Evolutionary conservation across 1,139 yeast species (phyloP).

Genomic region (Blastobotrys persicus): DNA sequence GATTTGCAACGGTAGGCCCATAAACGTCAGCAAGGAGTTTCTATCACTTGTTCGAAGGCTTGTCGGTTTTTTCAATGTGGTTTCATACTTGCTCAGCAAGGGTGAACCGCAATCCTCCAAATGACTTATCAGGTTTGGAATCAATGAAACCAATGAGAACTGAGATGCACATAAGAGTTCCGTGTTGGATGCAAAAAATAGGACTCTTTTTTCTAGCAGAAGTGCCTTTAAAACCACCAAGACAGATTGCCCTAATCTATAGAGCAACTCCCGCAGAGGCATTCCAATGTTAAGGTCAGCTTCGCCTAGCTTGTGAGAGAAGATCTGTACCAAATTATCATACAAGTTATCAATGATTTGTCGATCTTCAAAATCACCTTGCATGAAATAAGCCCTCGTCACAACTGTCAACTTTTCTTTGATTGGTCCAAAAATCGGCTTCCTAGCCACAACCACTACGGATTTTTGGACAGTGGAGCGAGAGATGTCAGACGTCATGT

Average conservation of each 20-base stretch:
- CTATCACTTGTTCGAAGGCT: slow-evolving; percentile 77
- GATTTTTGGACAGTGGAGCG: slow-evolving; percentile 91
- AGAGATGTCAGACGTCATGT: slow-evolving; percentile 65
- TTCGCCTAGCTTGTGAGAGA: slow-evolving; percentile 43
- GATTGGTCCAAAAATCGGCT: slow-evolving; percentile 81
- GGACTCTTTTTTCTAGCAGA: slow-evolving; percentile 65
- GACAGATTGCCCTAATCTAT: slow-evolving; percentile 58
- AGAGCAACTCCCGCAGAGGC: slow-evolving; percentile 63
- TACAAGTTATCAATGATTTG: slow-evolving; percentile 66
- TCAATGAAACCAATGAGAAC: slow-evolving; percentile 61
- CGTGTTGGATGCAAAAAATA: slow-evolving; percentile 74
- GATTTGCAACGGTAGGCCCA: slow-evolving; percentile 84
- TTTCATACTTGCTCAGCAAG: slow-evolving; percentile 54
- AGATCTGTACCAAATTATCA: slow-evolving; percentile 61
- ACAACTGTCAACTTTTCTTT: slow-evolving; percentile 88
- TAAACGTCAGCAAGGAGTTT: slow-evolving; percentile 68
- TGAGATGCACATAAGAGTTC: slow-evolving; percentile 75
- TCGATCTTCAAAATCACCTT: slow-evolving; percentile 70
- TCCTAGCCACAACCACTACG: slow-evolving; percentile 78
- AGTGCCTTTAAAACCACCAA: slow-evolving; percentile 72
- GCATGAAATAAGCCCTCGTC: slow-evolving; percentile 81
- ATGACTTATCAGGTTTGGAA: slow-evolving; percentile 73
- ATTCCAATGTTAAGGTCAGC: slow-evolving; percentile 71
- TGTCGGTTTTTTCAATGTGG: slow-evolving; percentile 56
- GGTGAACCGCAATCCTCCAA: slow-evolving; percentile 84